Evolutionary conservation across 2,329 filamentous ascomycete species (phyloP).

Genomic region (Ceratocystis cubensis): DNA sequence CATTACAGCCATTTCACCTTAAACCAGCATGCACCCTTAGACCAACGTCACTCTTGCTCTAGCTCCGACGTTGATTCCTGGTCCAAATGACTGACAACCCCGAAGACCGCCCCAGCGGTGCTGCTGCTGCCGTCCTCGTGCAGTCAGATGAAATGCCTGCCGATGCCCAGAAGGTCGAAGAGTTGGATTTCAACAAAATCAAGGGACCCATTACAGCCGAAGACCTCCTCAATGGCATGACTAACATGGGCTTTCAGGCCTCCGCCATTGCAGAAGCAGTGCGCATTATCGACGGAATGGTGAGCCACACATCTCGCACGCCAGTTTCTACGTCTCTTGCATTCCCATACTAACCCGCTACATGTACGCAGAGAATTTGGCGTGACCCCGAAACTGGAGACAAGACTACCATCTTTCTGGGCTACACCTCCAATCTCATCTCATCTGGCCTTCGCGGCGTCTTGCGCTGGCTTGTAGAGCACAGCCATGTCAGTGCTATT

Average conservation of each 20-base stretch:
- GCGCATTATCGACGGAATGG: constrained; percentile 91
- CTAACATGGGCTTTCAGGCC: constrained; percentile 64
- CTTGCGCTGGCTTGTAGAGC: constrained; percentile 81
- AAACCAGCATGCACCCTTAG: no score
- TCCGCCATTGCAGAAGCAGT: constrained; percentile 72
- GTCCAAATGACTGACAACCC: constrained; percentile 19
- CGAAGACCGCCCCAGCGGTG: constrained; percentile 43
- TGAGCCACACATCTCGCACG: constrained; percentile 30
- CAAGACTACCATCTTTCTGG: constrained; percentile 85
- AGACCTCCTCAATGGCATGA: constrained; percentile 71
- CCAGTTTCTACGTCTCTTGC: background rate
- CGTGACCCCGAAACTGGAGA: constrained; percentile 65
- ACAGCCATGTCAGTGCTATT: constrained; percentile 82
- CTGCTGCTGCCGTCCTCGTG: constrained; percentile 72
- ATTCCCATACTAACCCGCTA: background rate
- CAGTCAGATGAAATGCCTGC: constrained; percentile 70
- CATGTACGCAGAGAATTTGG: constrained; percentile 51
- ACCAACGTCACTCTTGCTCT: background rate
- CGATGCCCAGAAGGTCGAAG: constrained; percentile 67
- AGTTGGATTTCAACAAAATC: constrained; percentile 83
- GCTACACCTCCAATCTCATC: constrained; percentile 95
- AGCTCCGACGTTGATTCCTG: background rate
- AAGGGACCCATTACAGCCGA: constrained; percentile 69
- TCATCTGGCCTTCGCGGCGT: constrained; percentile 89
- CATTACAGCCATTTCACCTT: background rate